These are phyloP conservation scores for Colletotrichum tropicale DNA, from an alignment of 2,329 filamentous ascomycete species.

Conservation along the genomic window DNA sequence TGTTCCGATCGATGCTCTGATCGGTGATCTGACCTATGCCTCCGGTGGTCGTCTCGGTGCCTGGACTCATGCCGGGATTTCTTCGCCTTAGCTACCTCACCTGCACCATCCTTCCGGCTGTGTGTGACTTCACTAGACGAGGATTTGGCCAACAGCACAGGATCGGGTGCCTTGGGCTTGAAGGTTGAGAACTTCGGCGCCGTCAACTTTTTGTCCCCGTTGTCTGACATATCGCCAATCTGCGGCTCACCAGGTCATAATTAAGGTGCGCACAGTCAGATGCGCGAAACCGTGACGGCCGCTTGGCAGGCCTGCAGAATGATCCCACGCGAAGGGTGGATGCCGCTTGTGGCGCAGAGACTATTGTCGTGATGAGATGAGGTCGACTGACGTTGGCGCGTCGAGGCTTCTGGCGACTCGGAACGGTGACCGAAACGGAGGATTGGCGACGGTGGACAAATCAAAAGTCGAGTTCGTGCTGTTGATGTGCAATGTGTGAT, in stretches of 20 bases:
- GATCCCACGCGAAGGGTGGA: neutral
- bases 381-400: neutral
- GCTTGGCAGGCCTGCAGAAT: neutral
- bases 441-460: neutral
- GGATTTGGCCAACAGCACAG: slow-evolving; percentile 16
- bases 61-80: slow-evolving; percentile 21
- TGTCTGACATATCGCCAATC: slow-evolving; percentile 2
- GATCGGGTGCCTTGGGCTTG: slow-evolving; percentile 50
- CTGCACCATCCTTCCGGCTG: neutral
- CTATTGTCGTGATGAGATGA: neutral
- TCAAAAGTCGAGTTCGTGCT: neutral
- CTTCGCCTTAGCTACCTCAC: slow-evolving; percentile 1
- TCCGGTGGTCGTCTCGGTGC: slow-evolving; percentile 19
- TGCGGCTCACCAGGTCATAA: slow-evolving; percentile 8
- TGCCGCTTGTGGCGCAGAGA: neutral
- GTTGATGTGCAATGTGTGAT: neutral
- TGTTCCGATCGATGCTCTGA: neutral
- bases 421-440: neutral
- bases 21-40: neutral
- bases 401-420: neutral
- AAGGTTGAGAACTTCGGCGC: slow-evolving; percentile 81
- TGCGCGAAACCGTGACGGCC: neutral
- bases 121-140: slow-evolving; percentile 3
- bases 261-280: neutral
- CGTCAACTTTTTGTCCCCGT: slow-evolving; percentile 13